phyloP scores from a whole-genome alignment of 1,284 basidiomycete genomes.

The Malassezia cuniculi region DNA sequence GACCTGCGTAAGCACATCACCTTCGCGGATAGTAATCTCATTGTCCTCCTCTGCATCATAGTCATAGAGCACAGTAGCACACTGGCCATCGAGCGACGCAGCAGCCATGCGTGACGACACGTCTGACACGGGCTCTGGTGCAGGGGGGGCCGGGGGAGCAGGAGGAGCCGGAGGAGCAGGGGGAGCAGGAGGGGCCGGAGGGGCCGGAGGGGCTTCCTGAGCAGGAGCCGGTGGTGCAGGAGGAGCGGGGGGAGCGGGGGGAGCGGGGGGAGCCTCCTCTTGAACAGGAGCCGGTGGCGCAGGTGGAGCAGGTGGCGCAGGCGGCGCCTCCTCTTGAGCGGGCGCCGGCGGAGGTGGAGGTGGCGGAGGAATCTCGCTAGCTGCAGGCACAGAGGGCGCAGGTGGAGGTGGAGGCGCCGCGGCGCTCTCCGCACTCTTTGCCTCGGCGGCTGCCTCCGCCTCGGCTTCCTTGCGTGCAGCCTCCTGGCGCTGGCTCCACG shows the following conservation, averaged over 20 bases:
- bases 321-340: slow-evolving; percentile 6
- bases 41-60: slow-evolving; percentile 41
- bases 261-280: slow-evolving; percentile 4
- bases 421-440: background rate
- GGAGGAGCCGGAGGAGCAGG: slow-evolving; percentile 13
- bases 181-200: slow-evolving; percentile 9
- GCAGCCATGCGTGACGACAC: slow-evolving; percentile 17
- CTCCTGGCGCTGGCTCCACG: slow-evolving; percentile 43
- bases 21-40: slow-evolving; percentile 29
- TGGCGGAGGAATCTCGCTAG: too few relatives aligned
- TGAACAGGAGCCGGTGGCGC: slow-evolving; percentile 16
- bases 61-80: slow-evolving; percentile 34
- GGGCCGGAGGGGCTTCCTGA: slow-evolving; percentile 3
- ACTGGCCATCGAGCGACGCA: slow-evolving; percentile 18
- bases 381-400: slow-evolving; percentile 14
- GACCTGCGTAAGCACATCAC: slow-evolving; percentile 27
- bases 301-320: slow-evolving; percentile 11
- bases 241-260: slow-evolving; percentile 18
- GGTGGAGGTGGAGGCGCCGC: slow-evolving; percentile 5
- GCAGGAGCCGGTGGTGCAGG: slow-evolving; percentile 19
- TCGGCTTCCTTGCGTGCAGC: slow-evolving; percentile 32
- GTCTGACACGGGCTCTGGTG: slow-evolving; percentile 10
- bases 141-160: slow-evolving; percentile 7
- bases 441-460: slow-evolving; percentile 22
- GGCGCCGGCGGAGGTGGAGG: slow-evolving; percentile 5